Evolutionary conservation across 2,329 filamentous ascomycete genomes (phyloP).

Genomic region (Fusarium globosum): DNA sequence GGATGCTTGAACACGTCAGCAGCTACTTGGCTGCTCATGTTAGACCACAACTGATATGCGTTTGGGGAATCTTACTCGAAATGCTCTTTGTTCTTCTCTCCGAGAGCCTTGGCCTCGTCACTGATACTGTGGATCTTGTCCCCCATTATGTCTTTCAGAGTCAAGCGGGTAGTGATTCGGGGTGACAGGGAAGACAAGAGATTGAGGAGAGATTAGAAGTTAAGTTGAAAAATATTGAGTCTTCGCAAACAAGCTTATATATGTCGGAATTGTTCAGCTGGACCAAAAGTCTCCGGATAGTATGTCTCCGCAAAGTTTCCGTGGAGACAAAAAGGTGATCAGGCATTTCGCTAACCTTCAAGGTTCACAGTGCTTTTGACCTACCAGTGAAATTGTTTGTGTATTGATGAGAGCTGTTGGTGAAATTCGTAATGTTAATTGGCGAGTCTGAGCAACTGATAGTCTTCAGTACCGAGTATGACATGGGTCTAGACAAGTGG

Average conservation of each 20-base stretch:
- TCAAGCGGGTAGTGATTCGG: rapidly evolving
- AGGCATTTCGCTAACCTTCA: not conserved
- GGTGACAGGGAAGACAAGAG: rapidly evolving
- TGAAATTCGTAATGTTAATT: not conserved
- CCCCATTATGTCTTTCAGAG: not conserved
- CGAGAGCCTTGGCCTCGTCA: not conserved
- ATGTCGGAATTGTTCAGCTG: not conserved
- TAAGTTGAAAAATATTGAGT: rapidly evolving
- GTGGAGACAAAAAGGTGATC: not conserved
- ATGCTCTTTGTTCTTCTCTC: not conserved
- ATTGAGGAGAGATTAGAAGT: rapidly evolving
- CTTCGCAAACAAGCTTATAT: not conserved
- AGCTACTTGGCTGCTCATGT: not conserved
- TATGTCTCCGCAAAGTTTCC: not conserved
- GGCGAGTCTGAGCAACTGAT: not conserved
- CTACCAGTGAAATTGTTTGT: no score
- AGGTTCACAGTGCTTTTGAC: no score
- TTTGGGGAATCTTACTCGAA: not conserved
- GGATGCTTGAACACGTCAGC: not conserved
- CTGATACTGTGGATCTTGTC: not conserved
- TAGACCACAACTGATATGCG: rapidly evolving
- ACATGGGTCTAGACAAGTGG: not conserved
- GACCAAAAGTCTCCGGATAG: not conserved
- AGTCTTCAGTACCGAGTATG: not conserved
- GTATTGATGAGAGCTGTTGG: rapidly evolving